Base-by-base conservation (phyloP, 768 basidiomycete genomes). In the Psilocybe sp. region DNA sequence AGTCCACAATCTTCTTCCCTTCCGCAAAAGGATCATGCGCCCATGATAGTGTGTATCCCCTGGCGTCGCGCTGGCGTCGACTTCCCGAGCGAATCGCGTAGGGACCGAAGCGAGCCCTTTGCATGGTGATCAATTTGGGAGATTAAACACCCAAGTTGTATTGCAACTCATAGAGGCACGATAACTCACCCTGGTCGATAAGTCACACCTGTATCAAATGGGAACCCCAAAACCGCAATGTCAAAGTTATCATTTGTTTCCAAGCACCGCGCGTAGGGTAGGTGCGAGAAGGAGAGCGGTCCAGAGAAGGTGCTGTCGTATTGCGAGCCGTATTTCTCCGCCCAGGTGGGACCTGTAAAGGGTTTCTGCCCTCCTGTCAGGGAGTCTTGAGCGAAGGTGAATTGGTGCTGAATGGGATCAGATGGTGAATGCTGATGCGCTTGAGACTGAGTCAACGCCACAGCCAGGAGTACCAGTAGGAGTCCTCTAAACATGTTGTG, bases 51-150 rank as follows among this genome's bases (percentile, higher is more conserved):
- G 85, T 86, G 60, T 87, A 89, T 1, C 83, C 84, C 14, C 76
- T 67, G 14, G 64, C 50, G 8, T 72, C 68, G n/a, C 75, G 67
- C 60, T 87, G 85, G 40, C 89, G 72, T 47, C 87, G 74, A 60
- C 85, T 87, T 2, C 89, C 89, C 4, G 85, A 85, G 38, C 93
- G 82, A 55, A 95, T 90, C 8, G 84, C 92, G 61, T 81, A 82
- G 1, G 92, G 92, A 7, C 92, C 92, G 69, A 95, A 95, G 8
- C 92, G 81, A 11, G 92, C 92, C 4, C 91, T 92, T 8, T 28
- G 18, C 16, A 23, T 19, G 15, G 3, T 28, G 15, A 8, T 20
- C 14, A 15, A 44, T 37, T 16, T 18, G 13, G 31, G 31, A 40
- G 37, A 42, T 35, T 28, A 39, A 37, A 33, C 31, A 43, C 7